phyloP scores from a whole-genome alignment of 139 green algal genomes.

The Chlamydomonas sp. region DNA sequence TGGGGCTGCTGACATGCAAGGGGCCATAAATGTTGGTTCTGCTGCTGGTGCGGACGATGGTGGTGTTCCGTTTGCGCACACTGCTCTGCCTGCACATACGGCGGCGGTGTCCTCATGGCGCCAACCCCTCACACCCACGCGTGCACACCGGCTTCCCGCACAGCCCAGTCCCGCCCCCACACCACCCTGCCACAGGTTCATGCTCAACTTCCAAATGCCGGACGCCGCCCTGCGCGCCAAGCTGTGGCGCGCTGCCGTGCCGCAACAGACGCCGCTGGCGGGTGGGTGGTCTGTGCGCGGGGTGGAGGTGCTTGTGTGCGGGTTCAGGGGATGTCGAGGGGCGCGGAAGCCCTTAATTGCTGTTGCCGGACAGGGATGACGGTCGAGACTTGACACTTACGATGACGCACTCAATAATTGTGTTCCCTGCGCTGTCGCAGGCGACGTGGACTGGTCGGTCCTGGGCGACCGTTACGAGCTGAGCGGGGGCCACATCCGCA shows the following conservation, averaged over 20 bases:
- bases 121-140: no score
- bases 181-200: background rate
- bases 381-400: background rate
- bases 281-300: background rate
- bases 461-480: slow-evolving; percentile 16
- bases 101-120: no score
- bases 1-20: no score
- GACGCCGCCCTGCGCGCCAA: slow-evolving; percentile 3
- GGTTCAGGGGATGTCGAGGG: background rate
- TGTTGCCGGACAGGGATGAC: background rate
- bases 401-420: no score
- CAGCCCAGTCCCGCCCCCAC: no score
- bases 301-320: no score
- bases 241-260: slow-evolving; percentile 21
- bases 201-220: slow-evolving; percentile 16
- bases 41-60: no score
- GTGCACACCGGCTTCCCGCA: no score
- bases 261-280: slow-evolving; percentile 23
- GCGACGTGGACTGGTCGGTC: slow-evolving; percentile 11
- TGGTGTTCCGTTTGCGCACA: no score
- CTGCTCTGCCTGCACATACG: no score
- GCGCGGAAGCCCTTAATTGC: background rate
- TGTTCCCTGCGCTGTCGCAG: background rate
- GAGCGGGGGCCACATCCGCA: slow-evolving; percentile 13
- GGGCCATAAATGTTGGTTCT: no score